Base-by-base conservation (phyloP, 2,329 filamentous ascomycete genomes). In the Penicillium janthinellum region DNA sequence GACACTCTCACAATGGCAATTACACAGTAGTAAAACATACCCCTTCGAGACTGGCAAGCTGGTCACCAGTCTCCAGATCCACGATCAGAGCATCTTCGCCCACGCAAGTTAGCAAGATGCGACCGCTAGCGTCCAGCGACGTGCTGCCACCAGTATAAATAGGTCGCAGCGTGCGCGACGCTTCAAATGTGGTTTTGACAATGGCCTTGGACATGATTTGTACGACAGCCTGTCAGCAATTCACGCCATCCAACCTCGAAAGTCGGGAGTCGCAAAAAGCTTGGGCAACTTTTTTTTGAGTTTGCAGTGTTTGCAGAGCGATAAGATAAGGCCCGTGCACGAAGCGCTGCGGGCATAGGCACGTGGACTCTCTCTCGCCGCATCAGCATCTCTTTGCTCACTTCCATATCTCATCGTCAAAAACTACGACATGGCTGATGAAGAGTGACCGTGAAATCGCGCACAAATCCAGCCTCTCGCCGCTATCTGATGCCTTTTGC, bases 101-200 rank as follows among this genome's bases (percentile, higher is more conserved):
- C n/a, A 98, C 80, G 38, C 90, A 92, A 25, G 92, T 92, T 45
- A 92, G 94, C 56, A 99, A 83, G 64, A 98, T 86, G 69, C 86
- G 86, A 54, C 92, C 92, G 78, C 87, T 86, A 75, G 88, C 86
- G 81, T 94, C 92, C 62, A 98, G 84, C 34, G 91, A 88, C 60
- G 96, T 88, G 65, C 90, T 89, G 45, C 95, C 95, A 56, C 95
- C 95, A 1, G 94, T 96, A 73, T 95, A 97, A 52, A 98, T 94
- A 20, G 95, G 95, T 69, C 92, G 90, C 57, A 99, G 90, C 50
- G 92, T 90, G 71, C 90, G 87, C 65, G 85, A 85, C 59, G 90
- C 86, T 72, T 96, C 91, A 76, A 97, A 99, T 3, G 94, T 96
- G 59, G 92, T 97, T 82, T 92, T 96, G 68, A 83, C 76, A 42